Conservation (phyloP, 768 basidiomycete genomes). For the Megacollybia marginata region DNA sequence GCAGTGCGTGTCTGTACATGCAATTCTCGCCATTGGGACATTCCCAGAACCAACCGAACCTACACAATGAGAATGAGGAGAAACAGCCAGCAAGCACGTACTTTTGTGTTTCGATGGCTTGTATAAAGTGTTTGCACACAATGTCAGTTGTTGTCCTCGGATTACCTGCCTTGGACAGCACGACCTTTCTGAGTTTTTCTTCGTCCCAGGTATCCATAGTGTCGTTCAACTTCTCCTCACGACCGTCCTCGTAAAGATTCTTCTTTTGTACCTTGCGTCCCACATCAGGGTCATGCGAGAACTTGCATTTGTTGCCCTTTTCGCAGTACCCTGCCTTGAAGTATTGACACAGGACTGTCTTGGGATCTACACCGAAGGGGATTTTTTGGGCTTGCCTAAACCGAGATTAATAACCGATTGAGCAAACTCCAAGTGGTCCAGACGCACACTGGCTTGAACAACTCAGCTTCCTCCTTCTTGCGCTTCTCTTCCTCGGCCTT, state of each 20-base stretch:
- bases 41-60: slow-evolving; percentile 96
- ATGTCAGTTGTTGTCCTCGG: slow-evolving; percentile 92
- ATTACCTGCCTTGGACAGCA: slow-evolving; percentile 82
- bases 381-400: slow-evolving; percentile 54
- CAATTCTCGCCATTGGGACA: slow-evolving; percentile 85
- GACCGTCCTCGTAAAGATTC: slow-evolving; percentile 83
- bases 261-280: slow-evolving; percentile 92
- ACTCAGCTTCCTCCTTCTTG: slow-evolving; percentile 75
- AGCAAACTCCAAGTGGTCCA: not conserved
- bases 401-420: not conserved
- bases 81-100: slow-evolving; percentile 21
- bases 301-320: slow-evolving; percentile 94
- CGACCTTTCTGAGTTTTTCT: slow-evolving; percentile 84
- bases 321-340: slow-evolving; percentile 91
- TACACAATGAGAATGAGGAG: slow-evolving; percentile 12
- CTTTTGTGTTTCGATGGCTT: slow-evolving; percentile 91
- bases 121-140: slow-evolving; percentile 95
- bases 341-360: slow-evolving; percentile 87
- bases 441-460: slow-evolving; percentile 54
- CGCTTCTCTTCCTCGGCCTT: slow-evolving; percentile 79
- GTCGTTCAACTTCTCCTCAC: slow-evolving; percentile 78
- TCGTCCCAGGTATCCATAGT: slow-evolving; percentile 99
- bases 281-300: slow-evolving; percentile 88
- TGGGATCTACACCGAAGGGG: slow-evolving; percentile 94
- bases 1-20: slow-evolving; percentile 92